phyloP scores from a whole-genome alignment of 2,329 filamentous ascomycete genomes.

The Fusarium sterilihyphosum region DNA sequence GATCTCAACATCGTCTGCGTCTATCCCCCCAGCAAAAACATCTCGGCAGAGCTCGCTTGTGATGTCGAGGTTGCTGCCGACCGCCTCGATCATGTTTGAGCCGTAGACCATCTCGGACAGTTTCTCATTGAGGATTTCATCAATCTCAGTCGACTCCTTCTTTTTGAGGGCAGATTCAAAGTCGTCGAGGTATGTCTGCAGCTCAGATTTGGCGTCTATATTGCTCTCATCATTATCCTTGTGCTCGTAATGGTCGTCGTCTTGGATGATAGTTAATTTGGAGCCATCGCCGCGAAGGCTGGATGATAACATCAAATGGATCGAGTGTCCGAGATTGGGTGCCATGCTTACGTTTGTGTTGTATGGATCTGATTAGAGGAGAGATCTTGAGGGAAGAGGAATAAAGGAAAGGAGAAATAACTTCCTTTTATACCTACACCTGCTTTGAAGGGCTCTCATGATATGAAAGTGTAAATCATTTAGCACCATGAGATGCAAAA shows the following conservation, averaged over 20 bases:
- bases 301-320: neutral
- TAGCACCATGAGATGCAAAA: neutral
- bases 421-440: neutral
- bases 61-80: neutral
- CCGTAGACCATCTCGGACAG: neutral
- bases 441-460: neutral
- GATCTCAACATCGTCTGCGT: neutral
- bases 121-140: accelerated
- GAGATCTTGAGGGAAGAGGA: neutral
- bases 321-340: neutral
- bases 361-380: accelerated
- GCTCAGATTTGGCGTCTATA: no score
- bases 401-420: neutral
- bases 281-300: accelerated
- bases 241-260: no score
- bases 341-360: neutral
- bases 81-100: neutral
- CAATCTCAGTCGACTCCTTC: neutral
- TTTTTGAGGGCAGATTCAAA: neutral
- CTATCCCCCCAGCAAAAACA: accelerated
- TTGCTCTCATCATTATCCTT: neutral
- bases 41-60: neutral
- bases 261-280: no score
- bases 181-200: neutral
- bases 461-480: neutral